Base-by-base conservation (phyloP, 192 early-diverging fungal species). In the Entomortierella chlamydospora region DNA sequence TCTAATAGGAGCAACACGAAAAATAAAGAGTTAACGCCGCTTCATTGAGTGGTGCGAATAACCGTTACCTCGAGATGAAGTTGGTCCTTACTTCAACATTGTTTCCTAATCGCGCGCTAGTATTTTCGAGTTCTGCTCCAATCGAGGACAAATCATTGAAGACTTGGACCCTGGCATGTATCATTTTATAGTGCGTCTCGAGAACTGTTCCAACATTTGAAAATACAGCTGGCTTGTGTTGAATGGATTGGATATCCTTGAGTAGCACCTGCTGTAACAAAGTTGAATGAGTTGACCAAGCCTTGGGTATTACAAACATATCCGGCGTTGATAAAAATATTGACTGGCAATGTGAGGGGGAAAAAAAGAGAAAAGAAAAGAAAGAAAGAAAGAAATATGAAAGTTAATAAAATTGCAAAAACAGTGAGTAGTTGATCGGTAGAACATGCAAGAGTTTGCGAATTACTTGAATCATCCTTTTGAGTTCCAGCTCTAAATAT, bases 271-370 rank as follows among this genome's bases (percentile, higher is more conserved):
- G 47, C 4, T 81, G 79, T 8, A 90, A 49, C 15, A 90, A 29
- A 26, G 63, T 68, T 18, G 80, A 67, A 31, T 89, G 85, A 22
- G 73, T 73, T 20, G 83, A 69, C 76, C 85, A 90, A 20, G 82
- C 64, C 33, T 83, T 82, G 34, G 88, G 88, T 62, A 85, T 82
- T 15, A 90, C 85, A 84, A 90, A 90, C 83, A 88, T 86, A 49
- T 90, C 88, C 11, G 88, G 88, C 8, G 81, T 84, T 0, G 88
- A 85, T 2, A 87, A 39, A 43, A 90, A 88, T 43, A 87, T 59
- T 22, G 85, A 83, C 86, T 89, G n/a, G 23, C 26, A 18, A 43
- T 2, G 20, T 28, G 25, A 22, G 9, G 22, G 1, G 9, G 0
- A 25, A 42, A 17, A 39, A 1, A 15, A 59, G 8, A 58, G 10